Evolutionary conservation across 768 basidiomycete species (phyloP).

Genomic region (Pulveroboletus sp.): DNA sequence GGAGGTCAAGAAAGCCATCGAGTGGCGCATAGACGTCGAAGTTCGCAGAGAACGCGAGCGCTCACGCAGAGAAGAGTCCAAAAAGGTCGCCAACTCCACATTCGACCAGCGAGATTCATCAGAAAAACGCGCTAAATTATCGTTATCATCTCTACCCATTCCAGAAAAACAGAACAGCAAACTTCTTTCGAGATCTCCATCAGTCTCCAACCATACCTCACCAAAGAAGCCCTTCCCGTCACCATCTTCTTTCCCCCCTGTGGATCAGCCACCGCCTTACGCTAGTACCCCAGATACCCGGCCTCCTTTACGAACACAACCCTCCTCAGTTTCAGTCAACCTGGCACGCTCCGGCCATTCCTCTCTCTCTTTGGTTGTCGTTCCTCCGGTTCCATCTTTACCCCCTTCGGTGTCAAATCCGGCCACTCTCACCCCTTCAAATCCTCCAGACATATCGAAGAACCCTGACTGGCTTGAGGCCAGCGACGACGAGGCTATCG

Average conservation of each 20-base stretch:
- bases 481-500: constrained; percentile 86
- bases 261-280: constrained; percentile 71
- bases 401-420: constrained; percentile 38
- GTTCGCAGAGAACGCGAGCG: constrained; percentile 71
- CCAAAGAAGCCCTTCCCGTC: constrained; percentile 27
- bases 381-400: constrained; percentile 30
- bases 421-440: constrained; percentile 29
- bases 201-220: constrained; percentile 10
- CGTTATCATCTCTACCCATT: constrained; percentile 47
- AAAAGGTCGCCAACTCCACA: constrained; percentile 44
- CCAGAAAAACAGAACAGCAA: constrained; percentile 24
- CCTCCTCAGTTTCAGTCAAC: constrained; percentile 41
- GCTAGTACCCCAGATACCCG: constrained; percentile 30
- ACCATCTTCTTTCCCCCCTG: constrained; percentile 24
- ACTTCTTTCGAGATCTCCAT: constrained; percentile 18
- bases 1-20: constrained; percentile 79
- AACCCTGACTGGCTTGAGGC: constrained; percentile 68
- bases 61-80: constrained; percentile 61
- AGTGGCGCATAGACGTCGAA: constrained; percentile 84
- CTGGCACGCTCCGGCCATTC: constrained; percentile 45
- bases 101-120: constrained; percentile 38
- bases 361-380: constrained; percentile 60
- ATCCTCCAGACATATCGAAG: constrained; percentile 45
- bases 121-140: constrained; percentile 47
- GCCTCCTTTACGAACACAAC: constrained; percentile 36